phyloP scores from a whole-genome alignment of 2,329 filamentous ascomycete genomes.

The Cadophora gregata region DNA sequence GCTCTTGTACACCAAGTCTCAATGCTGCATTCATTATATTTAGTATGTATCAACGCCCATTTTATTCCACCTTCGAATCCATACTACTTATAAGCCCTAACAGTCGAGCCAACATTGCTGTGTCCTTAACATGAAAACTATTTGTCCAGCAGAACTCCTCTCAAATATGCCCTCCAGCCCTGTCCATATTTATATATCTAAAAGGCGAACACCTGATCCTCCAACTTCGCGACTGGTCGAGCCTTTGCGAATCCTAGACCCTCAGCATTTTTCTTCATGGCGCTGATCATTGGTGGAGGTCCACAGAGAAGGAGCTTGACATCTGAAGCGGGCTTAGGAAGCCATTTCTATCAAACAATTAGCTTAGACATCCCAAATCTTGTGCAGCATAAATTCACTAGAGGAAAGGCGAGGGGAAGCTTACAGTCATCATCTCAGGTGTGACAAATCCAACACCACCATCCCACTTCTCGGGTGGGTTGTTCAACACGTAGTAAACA shows the following conservation, averaged over 20 bases:
- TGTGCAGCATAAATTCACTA: neutral
- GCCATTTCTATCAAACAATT: constrained; percentile 63
- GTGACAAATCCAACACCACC: constrained; percentile 96
- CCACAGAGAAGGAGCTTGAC: constrained; percentile 96
- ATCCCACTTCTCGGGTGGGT: constrained; percentile 88
- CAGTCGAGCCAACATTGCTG: neutral
- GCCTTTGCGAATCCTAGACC: constrained; percentile 91
- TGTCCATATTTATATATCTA: constrained; percentile 48
- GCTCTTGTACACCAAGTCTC: no score
- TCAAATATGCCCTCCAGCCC: neutral
- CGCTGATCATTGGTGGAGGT: constrained; percentile 94
- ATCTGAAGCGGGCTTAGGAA: constrained; percentile 83
- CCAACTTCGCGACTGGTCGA: constrained; percentile 92
- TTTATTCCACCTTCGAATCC: neutral
- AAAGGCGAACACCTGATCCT: constrained; percentile 98
- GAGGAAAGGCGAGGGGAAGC: constrained; percentile 38
- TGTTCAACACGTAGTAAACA: constrained; percentile 95
- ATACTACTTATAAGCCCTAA: neutral
- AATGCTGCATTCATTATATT: neutral
- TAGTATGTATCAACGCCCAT: neutral
- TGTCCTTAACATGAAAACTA: neutral
- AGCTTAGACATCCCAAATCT: neutral
- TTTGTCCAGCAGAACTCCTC: neutral
- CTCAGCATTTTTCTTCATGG: constrained; percentile 95
- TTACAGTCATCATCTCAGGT: constrained; percentile 89